A percentile compares a stretch with the other conserved stretches of the same genome.
Conservation (phyloP, 2,329 filamentous ascomycete species). For the Ceratocystis smalleyi region DNA sequence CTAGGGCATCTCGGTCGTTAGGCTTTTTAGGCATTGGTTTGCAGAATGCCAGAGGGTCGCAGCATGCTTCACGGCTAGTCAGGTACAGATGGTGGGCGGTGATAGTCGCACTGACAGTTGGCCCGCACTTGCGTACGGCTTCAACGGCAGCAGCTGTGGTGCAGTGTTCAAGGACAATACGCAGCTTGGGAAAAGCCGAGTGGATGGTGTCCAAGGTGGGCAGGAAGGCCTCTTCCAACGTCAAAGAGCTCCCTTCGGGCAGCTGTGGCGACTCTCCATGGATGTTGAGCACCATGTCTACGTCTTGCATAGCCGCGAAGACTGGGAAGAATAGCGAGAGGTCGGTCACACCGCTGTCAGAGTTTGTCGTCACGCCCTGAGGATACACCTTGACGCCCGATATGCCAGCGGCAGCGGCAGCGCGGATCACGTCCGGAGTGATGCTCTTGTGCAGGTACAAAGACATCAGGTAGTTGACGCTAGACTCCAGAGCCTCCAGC, state of each 20-base stretch:
- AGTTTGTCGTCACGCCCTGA: slow-evolving; percentile 48
- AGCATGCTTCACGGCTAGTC: slow-evolving; percentile 53
- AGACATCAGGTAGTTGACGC: slow-evolving; percentile 58
- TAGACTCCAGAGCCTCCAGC: slow-evolving; percentile 43
- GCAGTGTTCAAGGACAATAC: slow-evolving; percentile 67
- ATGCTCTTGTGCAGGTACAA: slow-evolving; percentile 49
- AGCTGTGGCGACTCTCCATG: slow-evolving; percentile 62
- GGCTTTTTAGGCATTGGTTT: slow-evolving; percentile 64
- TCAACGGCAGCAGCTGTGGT: slow-evolving; percentile 68
- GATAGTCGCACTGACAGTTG: slow-evolving; percentile 62
- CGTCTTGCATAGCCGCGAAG: slow-evolving; percentile 59
- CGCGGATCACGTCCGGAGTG: slow-evolving; percentile 52
- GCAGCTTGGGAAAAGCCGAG: slow-evolving; percentile 54
- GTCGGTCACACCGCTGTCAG: slow-evolving; percentile 51
- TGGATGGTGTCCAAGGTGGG: slow-evolving; percentile 65
- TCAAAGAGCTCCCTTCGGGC: slow-evolving; percentile 27
- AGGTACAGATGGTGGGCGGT: slow-evolving; percentile 78
- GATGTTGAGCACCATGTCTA: slow-evolving; percentile 55
- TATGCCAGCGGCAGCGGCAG: slow-evolving; percentile 59
- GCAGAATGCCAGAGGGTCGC: slow-evolving; percentile 49
- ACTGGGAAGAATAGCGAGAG: slow-evolving; percentile 60
- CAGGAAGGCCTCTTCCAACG: slow-evolving; percentile 48
- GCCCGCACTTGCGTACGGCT: slow-evolving; percentile 60
- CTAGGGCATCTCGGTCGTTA: slow-evolving; percentile 54
- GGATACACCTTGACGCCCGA: slow-evolving; percentile 58